Base-by-base conservation (phyloP, 371 early-diverging fungal species). In the Syncephalastrum monosporum region DNA sequence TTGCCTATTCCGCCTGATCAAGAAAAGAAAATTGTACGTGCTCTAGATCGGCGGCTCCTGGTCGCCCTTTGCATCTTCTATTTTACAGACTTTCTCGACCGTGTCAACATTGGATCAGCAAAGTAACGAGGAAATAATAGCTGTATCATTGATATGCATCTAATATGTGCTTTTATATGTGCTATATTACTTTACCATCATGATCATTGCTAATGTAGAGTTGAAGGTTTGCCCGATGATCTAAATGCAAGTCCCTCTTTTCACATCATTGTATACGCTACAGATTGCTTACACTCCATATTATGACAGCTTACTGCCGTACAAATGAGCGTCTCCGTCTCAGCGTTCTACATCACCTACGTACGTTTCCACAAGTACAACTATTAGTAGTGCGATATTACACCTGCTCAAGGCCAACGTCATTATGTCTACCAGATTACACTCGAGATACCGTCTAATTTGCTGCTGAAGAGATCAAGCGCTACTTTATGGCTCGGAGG, bases 51-150 rank as follows among this genome's bases (percentile, higher is more conserved):
- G n/a, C 59, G 57, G 12, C 60, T 69, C 21, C 57, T 73, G 53
- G 64, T 68, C 4, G 47, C 69, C 13, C 55, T 73, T 24, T 65
- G 74, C 27, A 13, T 73, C 13, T 65, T 73, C 48, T 73, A 73
- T 16, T 69, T 69, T 56, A 54, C 58, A n/a, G 65, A 67, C 47
- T 64, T 52, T 47, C 58, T 71, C 23, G 74, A 73, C 58, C 54
- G 74, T 7, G 65, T 63, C 2, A 73, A 69, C 42, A 73, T 73
- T 42, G 70, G 74, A 38, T 67, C 69, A 55, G 74, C 74, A 42
- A 67, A 65, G 74, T 73, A 69, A 53, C 45, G 53, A 3, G 38
- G 10, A 10, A 33, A 10, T 33, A 12, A 3, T 23, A 21, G 3
- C 42, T 10, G 16, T 42, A 33, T 52, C 29, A 43, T 27, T 21